These are phyloP conservation scores for Jasminum sambac DNA, from an alignment of 257 asterid genomes.

Conservation along the genomic window DNA sequence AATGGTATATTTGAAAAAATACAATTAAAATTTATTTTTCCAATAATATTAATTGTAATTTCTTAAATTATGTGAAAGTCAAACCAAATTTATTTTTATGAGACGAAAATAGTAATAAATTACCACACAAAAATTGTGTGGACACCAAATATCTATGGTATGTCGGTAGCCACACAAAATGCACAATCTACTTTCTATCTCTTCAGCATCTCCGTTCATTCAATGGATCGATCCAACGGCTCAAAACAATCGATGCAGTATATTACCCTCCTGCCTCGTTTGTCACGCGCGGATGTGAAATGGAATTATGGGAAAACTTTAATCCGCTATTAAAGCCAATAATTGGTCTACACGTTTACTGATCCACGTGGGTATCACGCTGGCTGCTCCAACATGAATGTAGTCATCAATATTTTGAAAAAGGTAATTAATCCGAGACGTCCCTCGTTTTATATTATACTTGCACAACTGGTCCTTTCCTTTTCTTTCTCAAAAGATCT, in stretches of 20 bases:
- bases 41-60: no score
- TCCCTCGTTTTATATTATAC: no score
- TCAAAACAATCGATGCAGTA: background rate
- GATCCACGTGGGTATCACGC: slow-evolving; percentile 38
- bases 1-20: no score
- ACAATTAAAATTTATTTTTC: no score
- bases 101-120: no score
- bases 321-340: slow-evolving; percentile 4
- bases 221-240: slow-evolving; percentile 33
- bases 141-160: no score
- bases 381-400: slow-evolving; percentile 14
- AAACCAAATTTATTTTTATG: no score
- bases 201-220: slow-evolving; percentile 37
- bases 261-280: slow-evolving; percentile 13
- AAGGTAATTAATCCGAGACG: no score
- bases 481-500: no score
- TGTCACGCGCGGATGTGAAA: slow-evolving; percentile 1
- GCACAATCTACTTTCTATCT: slow-evolving; percentile 34
- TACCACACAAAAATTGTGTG: no score
- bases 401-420: background rate
- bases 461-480: no score
- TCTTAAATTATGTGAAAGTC: no score
- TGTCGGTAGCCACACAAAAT: slow-evolving; percentile 18
- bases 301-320: background rate
- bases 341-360: slow-evolving; percentile 23